Percentiles rank a stretch among this genome's conserved stretches.
phyloP scores from a whole-genome alignment of 495 filamentous ascomycete genomes.

The Beverwykella pulmonaria region DNA sequence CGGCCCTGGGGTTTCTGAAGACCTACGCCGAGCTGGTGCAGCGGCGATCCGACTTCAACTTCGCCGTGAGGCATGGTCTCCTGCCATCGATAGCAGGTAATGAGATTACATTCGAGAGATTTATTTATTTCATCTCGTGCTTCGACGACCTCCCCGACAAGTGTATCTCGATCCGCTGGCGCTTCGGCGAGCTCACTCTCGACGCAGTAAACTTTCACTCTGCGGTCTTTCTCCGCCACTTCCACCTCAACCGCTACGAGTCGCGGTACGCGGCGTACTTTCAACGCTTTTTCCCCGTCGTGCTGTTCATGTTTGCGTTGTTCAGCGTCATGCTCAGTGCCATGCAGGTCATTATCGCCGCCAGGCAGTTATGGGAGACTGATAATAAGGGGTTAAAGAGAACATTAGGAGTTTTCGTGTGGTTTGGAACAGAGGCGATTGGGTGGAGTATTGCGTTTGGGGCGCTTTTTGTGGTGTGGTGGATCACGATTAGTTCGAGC shows the following conservation, averaged over 20 bases:
- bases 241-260: conserved; percentile 22
- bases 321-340: conserved; percentile 27
- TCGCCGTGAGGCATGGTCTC: conserved; percentile 6
- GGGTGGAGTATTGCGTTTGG: conserved; percentile 23
- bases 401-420: conserved; percentile 11
- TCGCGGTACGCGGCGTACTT: conserved; percentile 15
- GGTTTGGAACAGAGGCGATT: conserved; percentile 26
- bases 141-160: conserved; percentile 13
- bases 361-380: conserved; percentile 13
- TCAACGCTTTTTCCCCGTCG: conserved; percentile 16
- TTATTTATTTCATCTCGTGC: conserved; percentile 11
- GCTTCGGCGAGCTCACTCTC: conserved; percentile 18
- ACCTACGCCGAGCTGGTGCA: conserved; percentile 15
- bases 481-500: conserved; percentile 6
- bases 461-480: conserved; percentile 15
- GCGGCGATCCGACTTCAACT: conserved; percentile 23
- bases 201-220: conserved; percentile 24
- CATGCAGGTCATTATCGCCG: conserved; percentile 28
- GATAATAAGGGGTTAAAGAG: conserved; percentile 22
- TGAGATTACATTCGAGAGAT: conserved; percentile 7
- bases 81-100: background rate
- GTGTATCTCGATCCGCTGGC: conserved; percentile 1
- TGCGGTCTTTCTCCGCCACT: background rate
- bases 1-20: conserved; percentile 12
- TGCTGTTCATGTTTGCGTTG: conserved; percentile 22